Evolutionary conservation across 2,329 filamentous ascomycete species (phyloP).

Genomic region (Coniochaeta prunicola): DNA sequence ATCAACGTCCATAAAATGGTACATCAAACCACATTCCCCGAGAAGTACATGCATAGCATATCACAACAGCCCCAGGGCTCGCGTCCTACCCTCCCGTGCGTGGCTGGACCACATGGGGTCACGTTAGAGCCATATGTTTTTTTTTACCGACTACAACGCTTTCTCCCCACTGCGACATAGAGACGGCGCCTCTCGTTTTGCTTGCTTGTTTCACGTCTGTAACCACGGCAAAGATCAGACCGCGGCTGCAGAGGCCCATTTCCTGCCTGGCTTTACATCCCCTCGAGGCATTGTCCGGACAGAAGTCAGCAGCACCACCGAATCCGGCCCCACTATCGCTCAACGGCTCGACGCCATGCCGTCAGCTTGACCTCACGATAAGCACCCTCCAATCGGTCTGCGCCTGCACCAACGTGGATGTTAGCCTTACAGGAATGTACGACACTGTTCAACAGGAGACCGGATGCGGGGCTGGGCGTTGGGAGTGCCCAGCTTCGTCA

Average conservation of each 20-base stretch:
- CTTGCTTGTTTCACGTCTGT: not conserved
- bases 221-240: not conserved
- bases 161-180: not conserved
- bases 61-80: not conserved
- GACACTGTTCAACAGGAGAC: not conserved
- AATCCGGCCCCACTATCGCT: not conserved
- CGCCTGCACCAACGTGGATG: not conserved
- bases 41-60: constrained; percentile 5
- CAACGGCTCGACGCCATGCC: not conserved
- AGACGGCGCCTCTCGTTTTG: not conserved
- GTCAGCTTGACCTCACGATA: not conserved
- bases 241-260: not conserved
- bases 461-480: not conserved
- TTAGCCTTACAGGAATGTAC: not conserved
- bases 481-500: not conserved
- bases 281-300: not conserved
- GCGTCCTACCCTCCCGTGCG: not conserved
- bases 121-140: not conserved
- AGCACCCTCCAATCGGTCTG: not conserved
- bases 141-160: not conserved
- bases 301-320: not conserved
- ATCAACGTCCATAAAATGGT: not conserved
- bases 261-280: not conserved
- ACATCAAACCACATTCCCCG: constrained; percentile 1
- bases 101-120: not conserved